These are phyloP conservation scores for Stenocarpella maydis DNA, from an alignment of 2,329 filamentous ascomycete species.

Conservation along the genomic window DNA sequence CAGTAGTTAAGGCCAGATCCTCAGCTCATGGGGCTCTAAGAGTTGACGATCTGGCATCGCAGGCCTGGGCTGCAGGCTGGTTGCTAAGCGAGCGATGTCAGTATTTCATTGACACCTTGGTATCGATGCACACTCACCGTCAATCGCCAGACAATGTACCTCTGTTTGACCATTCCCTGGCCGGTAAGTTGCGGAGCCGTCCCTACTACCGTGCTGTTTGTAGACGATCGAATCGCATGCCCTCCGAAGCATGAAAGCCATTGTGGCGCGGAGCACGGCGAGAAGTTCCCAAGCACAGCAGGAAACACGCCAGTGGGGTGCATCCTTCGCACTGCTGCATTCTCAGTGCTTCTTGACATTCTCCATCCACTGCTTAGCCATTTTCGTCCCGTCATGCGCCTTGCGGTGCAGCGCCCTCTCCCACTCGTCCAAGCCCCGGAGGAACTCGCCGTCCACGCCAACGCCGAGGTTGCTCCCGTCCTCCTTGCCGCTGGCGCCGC, in stretches of 20 bases:
- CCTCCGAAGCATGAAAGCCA: not conserved
- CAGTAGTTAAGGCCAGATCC: not conserved
- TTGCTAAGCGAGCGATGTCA: not conserved
- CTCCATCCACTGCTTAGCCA: constrained; percentile 75
- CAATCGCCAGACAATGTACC: no score
- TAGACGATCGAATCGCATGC: no score
- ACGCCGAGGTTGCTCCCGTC: constrained; percentile 68
- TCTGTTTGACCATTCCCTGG: no score
- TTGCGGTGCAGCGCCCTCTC: constrained; percentile 80
- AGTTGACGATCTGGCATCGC: not conserved
- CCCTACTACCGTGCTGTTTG: no score
- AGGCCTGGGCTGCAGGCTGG: not conserved
- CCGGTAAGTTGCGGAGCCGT: not conserved
- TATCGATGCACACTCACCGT: not conserved
- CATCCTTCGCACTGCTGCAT: not conserved
- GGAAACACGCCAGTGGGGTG: not conserved
- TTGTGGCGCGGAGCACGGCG: not conserved
- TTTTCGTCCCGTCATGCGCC: constrained; percentile 77
- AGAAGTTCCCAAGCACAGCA: not conserved
- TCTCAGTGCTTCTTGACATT: constrained; percentile 57
- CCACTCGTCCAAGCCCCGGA: constrained; percentile 88
- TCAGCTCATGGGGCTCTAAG: not conserved
- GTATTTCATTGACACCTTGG: not conserved
- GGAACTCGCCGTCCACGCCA: constrained; percentile 77
- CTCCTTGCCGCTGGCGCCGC: constrained; percentile 73